Conservation (phyloP, 768 basidiomycete species). For the Lactarius tabidus region DNA sequence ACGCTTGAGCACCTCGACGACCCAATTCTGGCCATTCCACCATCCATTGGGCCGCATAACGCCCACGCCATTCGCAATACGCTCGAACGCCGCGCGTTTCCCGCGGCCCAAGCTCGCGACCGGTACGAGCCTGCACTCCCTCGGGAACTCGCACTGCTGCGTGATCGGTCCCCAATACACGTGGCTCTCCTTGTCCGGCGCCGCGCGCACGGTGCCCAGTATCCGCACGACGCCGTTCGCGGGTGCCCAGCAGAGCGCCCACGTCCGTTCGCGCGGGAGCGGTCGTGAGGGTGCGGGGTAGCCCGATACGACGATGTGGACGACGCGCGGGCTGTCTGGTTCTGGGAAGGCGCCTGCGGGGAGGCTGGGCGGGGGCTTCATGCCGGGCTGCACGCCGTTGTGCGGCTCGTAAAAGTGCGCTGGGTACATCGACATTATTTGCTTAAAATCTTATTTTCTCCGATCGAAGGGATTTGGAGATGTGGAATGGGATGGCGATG, state of each 20-base stretch:
- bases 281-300: slow-evolving; percentile 21
- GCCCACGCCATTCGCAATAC: slow-evolving; percentile 22
- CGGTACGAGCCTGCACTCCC: slow-evolving; percentile 17
- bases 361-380: slow-evolving; percentile 22
- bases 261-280: slow-evolving; percentile 21
- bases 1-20: slow-evolving; percentile 24
- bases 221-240: slow-evolving; percentile 13
- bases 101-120: slow-evolving; percentile 18
- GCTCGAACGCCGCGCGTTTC: slow-evolving; percentile 19
- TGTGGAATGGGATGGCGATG: neutral
- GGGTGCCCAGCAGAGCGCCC: slow-evolving; percentile 24
- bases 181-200: slow-evolving; percentile 21
- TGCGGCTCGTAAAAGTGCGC: slow-evolving; percentile 24
- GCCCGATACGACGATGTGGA: slow-evolving; percentile 24
- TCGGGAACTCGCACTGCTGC: slow-evolving; percentile 11
- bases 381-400: slow-evolving; percentile 24
- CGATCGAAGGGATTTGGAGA: neutral
- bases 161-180: slow-evolving; percentile 26
- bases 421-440: slow-evolving; percentile 21
- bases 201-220: slow-evolving; percentile 9
- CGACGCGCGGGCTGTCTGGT: slow-evolving; percentile 15
- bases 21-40: slow-evolving; percentile 28
- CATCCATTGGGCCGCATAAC: slow-evolving; percentile 26
- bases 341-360: slow-evolving; percentile 21
- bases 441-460: no score